phyloP scores from a whole-genome alignment of 306 rosid genomes.

The Albizia julibrissin region DNA sequence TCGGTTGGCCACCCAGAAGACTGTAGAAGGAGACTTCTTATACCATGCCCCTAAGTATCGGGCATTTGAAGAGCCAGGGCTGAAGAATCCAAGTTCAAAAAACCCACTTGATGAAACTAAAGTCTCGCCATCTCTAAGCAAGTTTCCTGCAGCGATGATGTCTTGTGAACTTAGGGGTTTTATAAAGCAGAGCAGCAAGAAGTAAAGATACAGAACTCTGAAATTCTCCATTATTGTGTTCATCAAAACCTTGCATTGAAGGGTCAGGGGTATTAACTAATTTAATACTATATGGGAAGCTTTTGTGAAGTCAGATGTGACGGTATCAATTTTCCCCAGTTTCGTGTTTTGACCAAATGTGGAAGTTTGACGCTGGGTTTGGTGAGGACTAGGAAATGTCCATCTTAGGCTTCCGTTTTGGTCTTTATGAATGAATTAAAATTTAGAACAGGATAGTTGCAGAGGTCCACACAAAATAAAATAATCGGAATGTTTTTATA shows the following conservation, averaged over 20 bases:
- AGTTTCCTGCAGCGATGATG: not conserved
- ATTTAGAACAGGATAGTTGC: not conserved
- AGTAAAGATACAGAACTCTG: not conserved
- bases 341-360: too few relatives aligned
- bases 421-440: not conserved
- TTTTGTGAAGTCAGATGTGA: not conserved
- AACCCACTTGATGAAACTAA: constrained; percentile 23
- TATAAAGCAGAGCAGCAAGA: not conserved
- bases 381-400: not conserved
- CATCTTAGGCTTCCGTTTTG: too few relatives aligned
- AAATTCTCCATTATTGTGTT: not conserved
- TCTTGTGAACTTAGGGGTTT: not conserved
- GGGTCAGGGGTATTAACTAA: not conserved
- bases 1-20: constrained; percentile 41
- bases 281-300: too few relatives aligned
- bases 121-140: constrained; percentile 26
- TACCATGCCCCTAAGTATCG: constrained; percentile 42
- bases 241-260: not conserved
- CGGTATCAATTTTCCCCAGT: too few relatives aligned
- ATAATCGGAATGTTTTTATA: not conserved
- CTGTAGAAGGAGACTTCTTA: constrained; percentile 26
- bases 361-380: not conserved
- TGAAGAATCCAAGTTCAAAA: constrained; percentile 36
- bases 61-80: constrained; percentile 18
- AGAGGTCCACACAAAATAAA: not conserved